Evolutionary conservation across 345 rosid genomes (phyloP), one percentile per base, ranked within the genome.

Genomic region (Combretum micranthum): DNA sequence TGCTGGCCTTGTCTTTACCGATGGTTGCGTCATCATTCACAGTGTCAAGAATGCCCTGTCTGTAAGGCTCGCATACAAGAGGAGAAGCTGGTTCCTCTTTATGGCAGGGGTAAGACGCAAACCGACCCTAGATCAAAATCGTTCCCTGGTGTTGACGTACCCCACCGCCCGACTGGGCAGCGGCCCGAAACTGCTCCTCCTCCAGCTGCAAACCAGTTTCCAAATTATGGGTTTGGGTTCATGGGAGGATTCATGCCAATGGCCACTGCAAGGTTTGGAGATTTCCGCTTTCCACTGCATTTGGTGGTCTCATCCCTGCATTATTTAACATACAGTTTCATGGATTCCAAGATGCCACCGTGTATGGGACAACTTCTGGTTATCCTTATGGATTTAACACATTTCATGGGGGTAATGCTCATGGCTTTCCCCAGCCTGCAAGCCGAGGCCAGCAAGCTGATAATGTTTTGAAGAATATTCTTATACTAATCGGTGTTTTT

Each of bases 1-100:
- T 93, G 97, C 19, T 93, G 96, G 97, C 96, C 99, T 23, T 93
- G 97, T 42, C 67, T 93, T 3, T 90, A 85, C 67, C 76, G 83
- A 46, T 93, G 99, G 97, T 75, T 89, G 20, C 79, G 74, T 63
- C 86, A 85, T 51, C 99, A 93, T 55, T 93, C 97, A 0, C 85
- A 82, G 39, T 85, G 76, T 20, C 99, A 90, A 7, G 99, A 90
- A 65, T 93, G 97, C 39, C 97, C 96, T 0, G 90, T 93, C 25
- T 93, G 97, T 75, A 93, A 90, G 81, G 97, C 99, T 13, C 63
- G 90, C 3, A 77, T 90, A 11, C 77, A 87, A 68, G 99, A 93
- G 68, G 97, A 83, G 21, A 93, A 87, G 61, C 76, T 93, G 26
- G 92, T 93, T 15, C 99, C 99, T 26, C 90, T 93, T n/a, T 90